Evolutionary conservation across 2,329 filamentous ascomycete genomes (phyloP), one percentile per base, ranked within the genome.

Genomic region (Ceratocystis destructans): DNA sequence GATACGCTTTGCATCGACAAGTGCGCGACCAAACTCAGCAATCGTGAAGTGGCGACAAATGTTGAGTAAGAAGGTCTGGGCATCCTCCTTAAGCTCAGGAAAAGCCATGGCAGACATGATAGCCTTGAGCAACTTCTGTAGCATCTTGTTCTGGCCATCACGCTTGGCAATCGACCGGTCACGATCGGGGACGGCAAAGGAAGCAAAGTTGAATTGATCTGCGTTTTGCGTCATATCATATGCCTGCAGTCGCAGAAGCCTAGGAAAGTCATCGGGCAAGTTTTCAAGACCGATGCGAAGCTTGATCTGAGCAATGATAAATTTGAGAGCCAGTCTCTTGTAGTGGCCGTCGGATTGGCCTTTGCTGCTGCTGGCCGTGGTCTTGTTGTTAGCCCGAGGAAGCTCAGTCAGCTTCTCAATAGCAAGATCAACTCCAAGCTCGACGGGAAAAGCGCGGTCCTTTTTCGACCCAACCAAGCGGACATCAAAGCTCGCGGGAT

Each of bases 11-110:
- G 88, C 78, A 66, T 91, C 86, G 22, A 90, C 85, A 44, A 97
- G 79, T n/a, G 91, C 87, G 67, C 87, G 85, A 7, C 92, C 93
- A 28, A 99, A 81, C 74, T 99, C 94, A 37, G 99, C 79, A 57
- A 99, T 83, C 1, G 91, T 88, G 70, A 99, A 93, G 74, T 99
- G 95, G 64, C 87, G 87, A 72, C 90, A 95, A 8, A 96, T 79
- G 72, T 94, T 89, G 59, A 85, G 80, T 28, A 97, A 79, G 69
- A 99, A 87, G 4, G 83, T 75, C 46, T 85, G 84, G 0, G 93
- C 90, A 62, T 91, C 87, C 8, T 86, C 80, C 69, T 89, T 86
- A 69, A 96, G 85, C 44, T 92, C 89, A 0, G 89, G 85, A 7
- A 97, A 78, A 0, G 91, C 95, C 55, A 88, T 85, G 0, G 93